A percentile compares a stretch with the other conserved stretches of the same genome.
Conservation (phyloP, 1,284 basidiomycete genomes). For the Athelia sp. region DNA sequence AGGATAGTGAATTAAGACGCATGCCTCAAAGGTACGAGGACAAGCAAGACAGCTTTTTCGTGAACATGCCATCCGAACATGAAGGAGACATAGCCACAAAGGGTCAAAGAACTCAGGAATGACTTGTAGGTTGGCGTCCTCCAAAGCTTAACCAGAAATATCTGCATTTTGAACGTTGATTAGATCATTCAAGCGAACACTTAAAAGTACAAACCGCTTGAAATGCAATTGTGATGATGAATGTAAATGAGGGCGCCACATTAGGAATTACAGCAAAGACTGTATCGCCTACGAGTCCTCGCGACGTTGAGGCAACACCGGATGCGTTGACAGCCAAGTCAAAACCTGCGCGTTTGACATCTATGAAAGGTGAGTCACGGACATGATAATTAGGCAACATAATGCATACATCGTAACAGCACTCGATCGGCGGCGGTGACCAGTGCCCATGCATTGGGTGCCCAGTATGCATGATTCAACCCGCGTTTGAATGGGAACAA, state of each 20-base stretch:
- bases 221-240: slow-evolving; percentile 70
- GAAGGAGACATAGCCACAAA: slow-evolving; percentile 89
- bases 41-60: slow-evolving; percentile 89
- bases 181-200: not conserved
- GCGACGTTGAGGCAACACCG: slow-evolving; percentile 77
- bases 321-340: slow-evolving; percentile 53
- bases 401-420: slow-evolving; percentile 65
- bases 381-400: slow-evolving; percentile 1
- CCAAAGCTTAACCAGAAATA: slow-evolving; percentile 83
- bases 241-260: slow-evolving; percentile 81
- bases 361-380: slow-evolving; percentile 28
- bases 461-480: slow-evolving; percentile 96
- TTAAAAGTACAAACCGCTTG: slow-evolving; percentile 50
- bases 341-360: slow-evolving; percentile 39
- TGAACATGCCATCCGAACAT: slow-evolving; percentile 98
- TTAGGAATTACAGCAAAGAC: slow-evolving; percentile 86
- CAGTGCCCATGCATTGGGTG: slow-evolving; percentile 90
- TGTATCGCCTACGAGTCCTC: slow-evolving; percentile 91
- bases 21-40: slow-evolving; percentile 86
- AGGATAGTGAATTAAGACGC: slow-evolving; percentile 3
- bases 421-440: slow-evolving; percentile 79
- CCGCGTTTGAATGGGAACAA: slow-evolving; percentile 94
- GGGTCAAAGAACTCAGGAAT: slow-evolving; percentile 79
- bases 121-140: slow-evolving; percentile 77
- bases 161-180: slow-evolving; percentile 33